Conservation (phyloP, 2,329 filamentous ascomycete genomes). For the Cadophora luteo-olivacea region DNA sequence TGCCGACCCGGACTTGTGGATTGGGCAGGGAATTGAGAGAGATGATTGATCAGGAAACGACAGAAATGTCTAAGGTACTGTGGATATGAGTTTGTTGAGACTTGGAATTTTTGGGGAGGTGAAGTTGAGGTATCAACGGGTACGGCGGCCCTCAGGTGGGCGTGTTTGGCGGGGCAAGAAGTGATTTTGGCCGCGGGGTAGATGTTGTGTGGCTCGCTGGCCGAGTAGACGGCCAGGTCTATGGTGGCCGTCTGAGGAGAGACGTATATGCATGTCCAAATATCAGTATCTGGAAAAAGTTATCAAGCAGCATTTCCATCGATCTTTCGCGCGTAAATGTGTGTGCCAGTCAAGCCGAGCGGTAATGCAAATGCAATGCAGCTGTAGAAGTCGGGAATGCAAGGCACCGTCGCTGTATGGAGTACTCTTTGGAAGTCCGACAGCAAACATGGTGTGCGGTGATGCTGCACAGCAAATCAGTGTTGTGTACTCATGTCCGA, state of each 20-base stretch:
- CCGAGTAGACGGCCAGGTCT: neutral
- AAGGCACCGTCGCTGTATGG: conserved; percentile 5
- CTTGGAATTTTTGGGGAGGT: neutral
- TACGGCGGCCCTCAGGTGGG: neutral
- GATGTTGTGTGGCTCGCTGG: neutral
- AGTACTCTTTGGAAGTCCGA: neutral
- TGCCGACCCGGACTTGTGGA: neutral
- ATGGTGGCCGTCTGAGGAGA: neutral
- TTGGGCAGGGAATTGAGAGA: neutral
- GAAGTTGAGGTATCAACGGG: too few relatives aligned
- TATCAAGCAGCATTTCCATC: neutral
- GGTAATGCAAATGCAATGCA: conserved; percentile 7
- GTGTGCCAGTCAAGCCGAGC: neutral
- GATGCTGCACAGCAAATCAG: neutral
- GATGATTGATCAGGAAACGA: conserved; percentile 6
- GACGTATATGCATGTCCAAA: neutral
- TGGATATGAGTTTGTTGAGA: neutral
- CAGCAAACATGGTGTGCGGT: neutral
- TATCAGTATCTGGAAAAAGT: neutral
- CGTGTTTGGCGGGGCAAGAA: too few relatives aligned
- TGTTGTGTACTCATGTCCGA: neutral
- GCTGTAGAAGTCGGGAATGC: neutral
- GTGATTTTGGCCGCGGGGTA: neutral
- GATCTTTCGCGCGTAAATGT: neutral
- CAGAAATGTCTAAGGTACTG: neutral